Percentiles rank a stretch among this genome's conserved stretches.
These are phyloP conservation scores for Pseudocercospora pini-densiflorae DNA, from an alignment of 2,329 filamentous ascomycete genomes.

Conservation along the genomic window DNA sequence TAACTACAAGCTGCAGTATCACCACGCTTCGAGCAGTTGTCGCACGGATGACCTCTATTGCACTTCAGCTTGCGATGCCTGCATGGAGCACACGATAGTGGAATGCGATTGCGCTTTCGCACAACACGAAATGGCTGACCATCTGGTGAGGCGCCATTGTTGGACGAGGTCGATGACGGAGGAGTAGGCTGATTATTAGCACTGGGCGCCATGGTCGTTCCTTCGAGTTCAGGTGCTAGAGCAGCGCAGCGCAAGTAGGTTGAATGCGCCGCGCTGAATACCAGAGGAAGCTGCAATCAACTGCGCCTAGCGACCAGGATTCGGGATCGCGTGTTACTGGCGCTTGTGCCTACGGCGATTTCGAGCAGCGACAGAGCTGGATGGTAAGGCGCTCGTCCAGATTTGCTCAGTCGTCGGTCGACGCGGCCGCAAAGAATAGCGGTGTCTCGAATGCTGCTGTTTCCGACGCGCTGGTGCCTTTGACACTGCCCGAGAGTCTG, in stretches of 20 bases:
- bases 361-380: not conserved
- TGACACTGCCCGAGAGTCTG: too few relatives aligned
- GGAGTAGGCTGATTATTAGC: conserved; percentile 62
- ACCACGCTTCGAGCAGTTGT: conserved; percentile 90
- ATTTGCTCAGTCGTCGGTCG: not conserved
- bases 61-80: conserved; percentile 96
- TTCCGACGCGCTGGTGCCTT: not conserved
- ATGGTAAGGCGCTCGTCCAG: not conserved
- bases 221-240: not conserved
- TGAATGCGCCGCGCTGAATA: not conserved
- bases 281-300: not conserved
- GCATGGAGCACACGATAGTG: conserved; percentile 89
- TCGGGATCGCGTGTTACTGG: not conserved
- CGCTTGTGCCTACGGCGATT: not conserved
- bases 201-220: conserved; percentile 1
- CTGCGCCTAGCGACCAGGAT: not conserved
- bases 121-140: conserved; percentile 80
- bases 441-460: not conserved
- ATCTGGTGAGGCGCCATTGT: conserved; percentile 78
- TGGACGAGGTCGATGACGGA: conserved; percentile 77
- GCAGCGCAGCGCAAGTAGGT: conserved; percentile 1
- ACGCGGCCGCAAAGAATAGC: not conserved
- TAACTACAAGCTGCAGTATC: conserved; percentile 84
- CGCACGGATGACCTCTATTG: conserved; percentile 87
- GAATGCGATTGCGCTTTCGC: conserved; percentile 88